A percentile compares a stretch with the other conserved stretches of the same genome.
phyloP scores from a whole-genome alignment of 805 yeast species.

The Wickerhamomyces pijperi region DNA sequence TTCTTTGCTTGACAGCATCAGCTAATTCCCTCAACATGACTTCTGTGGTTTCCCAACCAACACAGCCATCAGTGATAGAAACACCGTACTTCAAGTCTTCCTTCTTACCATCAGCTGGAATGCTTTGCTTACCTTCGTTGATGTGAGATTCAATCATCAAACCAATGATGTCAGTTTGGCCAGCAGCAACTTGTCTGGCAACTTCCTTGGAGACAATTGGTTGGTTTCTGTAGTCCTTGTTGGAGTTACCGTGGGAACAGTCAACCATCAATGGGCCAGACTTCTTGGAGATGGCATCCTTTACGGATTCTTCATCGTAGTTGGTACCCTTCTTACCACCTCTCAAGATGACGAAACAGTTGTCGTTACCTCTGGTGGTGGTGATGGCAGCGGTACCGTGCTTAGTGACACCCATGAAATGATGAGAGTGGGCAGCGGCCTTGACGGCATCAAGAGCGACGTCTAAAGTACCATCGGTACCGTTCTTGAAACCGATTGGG shows the following conservation, averaged over 20 bases:
- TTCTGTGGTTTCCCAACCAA: constrained; percentile 82
- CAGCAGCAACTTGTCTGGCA: constrained; percentile 67
- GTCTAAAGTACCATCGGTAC: constrained; percentile 91
- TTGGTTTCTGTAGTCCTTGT: constrained; percentile 84
- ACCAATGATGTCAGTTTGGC: constrained; percentile 75
- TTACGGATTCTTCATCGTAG: constrained; percentile 67
- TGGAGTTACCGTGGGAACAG: constrained; percentile 95
- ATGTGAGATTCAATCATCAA: constrained; percentile 94
- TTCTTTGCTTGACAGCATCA: constrained; percentile 74
- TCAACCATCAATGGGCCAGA: constrained; percentile 80
- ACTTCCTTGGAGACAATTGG: constrained; percentile 76
- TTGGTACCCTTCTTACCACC: constrained; percentile 95
- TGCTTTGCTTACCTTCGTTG: constrained; percentile 87
- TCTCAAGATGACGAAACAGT: constrained; percentile 83
- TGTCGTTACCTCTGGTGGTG: constrained; percentile 87
- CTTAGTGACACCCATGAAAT: constrained; percentile 88
- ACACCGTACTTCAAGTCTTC: constrained; percentile 81
- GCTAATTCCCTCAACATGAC: constrained; percentile 70
- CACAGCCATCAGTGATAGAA: constrained; percentile 95
- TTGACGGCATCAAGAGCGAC: constrained; percentile 92
- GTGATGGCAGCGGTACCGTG: constrained; percentile 95
- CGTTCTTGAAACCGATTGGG: constrained; percentile 98
- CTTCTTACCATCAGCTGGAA: constrained; percentile 74
- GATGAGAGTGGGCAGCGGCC: constrained; percentile 89
- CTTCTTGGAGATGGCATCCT: constrained; percentile 33